Evolutionary conservation across 306 rosid genomes (phyloP), one percentile per base, ranked within the genome.

Genomic region (Pterocarpus macrocarpus): DNA sequence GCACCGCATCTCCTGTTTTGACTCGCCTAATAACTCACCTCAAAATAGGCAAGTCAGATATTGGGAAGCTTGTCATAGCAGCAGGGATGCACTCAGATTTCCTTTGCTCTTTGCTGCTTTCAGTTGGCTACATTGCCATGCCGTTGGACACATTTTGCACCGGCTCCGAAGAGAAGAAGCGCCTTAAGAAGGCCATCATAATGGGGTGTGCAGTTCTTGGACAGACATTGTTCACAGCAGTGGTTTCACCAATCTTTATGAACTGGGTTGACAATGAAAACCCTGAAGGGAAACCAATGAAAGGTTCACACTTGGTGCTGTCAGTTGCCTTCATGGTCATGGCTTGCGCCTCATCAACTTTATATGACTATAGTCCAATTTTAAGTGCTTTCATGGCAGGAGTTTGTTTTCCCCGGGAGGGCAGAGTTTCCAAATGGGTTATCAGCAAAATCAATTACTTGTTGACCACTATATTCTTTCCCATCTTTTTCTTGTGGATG

Each of bases 401-500:
- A 39, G 81, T 89, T 3, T 95, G 92, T 73, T 73, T 95, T 35
- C 99, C 98, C 22, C 47, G 94, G 11, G 93, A 90, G 58, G 99
- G 99, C 0, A 85, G 99, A 76, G 87, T 93, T 53, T 93, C 99
- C 0, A 93, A 90, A 81, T 95, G 97, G 99, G 82, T 91, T 15
- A 64, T 95, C 64, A 77, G 80, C 67, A 95, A 90, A 80, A 87
- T 93, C 79, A 95, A 95, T 58, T 95, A 91, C 64, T 12, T 93
- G 83, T 67, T 95, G 28, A 73, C 78, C 39, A 83, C 91, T 36
- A 68, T 95, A 58, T 95, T 90, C 82, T 89, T 85, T 67, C 99
- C 99, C 7, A 80, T 95, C 0, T 95, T 95, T 81, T 95, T 93
- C 93, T 71, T 95, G 79, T 95, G 99, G 99, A 87, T 93, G 97